phyloP scores from a whole-genome alignment of 2,329 filamentous ascomycete genomes.

The Cladosporium sp. region DNA sequence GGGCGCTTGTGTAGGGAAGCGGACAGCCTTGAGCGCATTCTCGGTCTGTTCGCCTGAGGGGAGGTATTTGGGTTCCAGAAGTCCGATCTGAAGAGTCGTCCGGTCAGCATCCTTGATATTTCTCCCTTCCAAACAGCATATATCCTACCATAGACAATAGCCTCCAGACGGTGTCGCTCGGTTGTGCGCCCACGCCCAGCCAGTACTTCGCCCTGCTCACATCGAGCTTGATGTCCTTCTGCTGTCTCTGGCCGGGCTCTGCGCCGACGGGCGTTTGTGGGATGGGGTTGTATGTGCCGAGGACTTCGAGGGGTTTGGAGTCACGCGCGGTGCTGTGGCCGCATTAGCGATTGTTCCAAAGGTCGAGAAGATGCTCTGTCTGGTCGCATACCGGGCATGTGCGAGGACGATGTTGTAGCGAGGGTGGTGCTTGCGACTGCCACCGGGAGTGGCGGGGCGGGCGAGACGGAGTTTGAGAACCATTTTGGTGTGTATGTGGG shows the following conservation, averaged over 20 bases:
- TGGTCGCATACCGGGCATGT: conserved; percentile 71
- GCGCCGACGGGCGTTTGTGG: conserved; percentile 56
- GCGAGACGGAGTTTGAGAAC: conserved; percentile 91
- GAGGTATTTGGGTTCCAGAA: conserved; percentile 43
- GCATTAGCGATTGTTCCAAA: conserved; percentile 5
- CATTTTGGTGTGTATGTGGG: conserved; percentile 50
- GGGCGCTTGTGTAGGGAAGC: conserved; percentile 34
- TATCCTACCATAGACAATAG: conserved; percentile 72
- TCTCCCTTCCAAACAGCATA: background rate
- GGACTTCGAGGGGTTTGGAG: conserved; percentile 87
- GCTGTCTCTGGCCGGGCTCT: conserved; percentile 60
- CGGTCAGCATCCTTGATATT: conserved; percentile 10
- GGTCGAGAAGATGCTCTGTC: background rate
- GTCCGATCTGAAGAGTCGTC: conserved; percentile 39
- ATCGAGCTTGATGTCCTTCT: conserved; percentile 92
- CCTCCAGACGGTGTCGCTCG: conserved; percentile 85
- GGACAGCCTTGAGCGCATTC: conserved; percentile 31
- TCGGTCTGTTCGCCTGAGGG: conserved; percentile 35
- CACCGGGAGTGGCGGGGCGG: conserved; percentile 68
- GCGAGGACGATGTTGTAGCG: conserved; percentile 98
- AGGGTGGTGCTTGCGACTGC: conserved; percentile 70
- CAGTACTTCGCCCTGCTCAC: conserved; percentile 82
- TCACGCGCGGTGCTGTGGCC: conserved; percentile 75
- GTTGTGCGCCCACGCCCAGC: conserved; percentile 95
- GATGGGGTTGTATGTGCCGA: conserved; percentile 65